phyloP scores from a whole-genome alignment of 495 filamentous ascomycete genomes.

The Podospora conica region DNA sequence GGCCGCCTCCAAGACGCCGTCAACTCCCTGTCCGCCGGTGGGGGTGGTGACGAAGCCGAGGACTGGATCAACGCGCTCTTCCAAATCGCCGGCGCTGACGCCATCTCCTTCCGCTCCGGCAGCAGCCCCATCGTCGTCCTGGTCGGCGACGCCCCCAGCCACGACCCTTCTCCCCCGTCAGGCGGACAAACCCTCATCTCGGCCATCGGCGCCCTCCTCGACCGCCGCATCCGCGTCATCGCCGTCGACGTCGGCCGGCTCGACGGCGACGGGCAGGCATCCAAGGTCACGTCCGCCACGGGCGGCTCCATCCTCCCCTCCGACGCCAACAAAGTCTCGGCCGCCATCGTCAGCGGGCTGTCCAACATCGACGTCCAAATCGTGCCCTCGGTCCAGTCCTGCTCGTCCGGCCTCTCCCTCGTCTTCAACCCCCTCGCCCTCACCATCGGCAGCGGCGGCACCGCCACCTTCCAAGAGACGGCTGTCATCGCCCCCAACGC shows the following conservation, averaged over 20 bases:
- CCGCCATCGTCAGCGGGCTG: constrained; percentile 11
- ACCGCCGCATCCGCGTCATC: constrained; percentile 4
- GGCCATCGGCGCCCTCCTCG: not conserved
- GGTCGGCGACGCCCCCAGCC: constrained; percentile 8
- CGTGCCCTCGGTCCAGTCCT: not conserved
- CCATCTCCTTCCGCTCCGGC: constrained; percentile 8
- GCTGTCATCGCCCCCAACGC: not conserved
- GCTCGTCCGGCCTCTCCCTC: not conserved
- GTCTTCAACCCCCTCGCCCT: not conserved
- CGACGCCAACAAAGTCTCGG: not conserved
- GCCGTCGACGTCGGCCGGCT: constrained; percentile 4
- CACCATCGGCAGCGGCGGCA: constrained; percentile 1
- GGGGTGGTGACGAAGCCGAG: constrained; percentile 2
- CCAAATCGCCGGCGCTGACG: constrained; percentile 2
- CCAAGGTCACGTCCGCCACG: constrained; percentile 1
- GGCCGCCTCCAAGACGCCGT: constrained; percentile 6
- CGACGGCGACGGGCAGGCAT: constrained; percentile 1
- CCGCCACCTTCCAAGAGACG: constrained; percentile 6
- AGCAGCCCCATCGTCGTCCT: constrained; percentile 9
- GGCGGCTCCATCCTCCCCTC: constrained; percentile 8
- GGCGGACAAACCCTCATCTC: not conserved
- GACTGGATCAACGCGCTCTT: constrained; percentile 12
- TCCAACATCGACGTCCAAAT: constrained; percentile 6
- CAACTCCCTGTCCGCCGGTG: not conserved
- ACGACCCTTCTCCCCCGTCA: constrained; percentile 4